Conservation (phyloP, 345 rosid genomes). For the Euphorbia pulcherrima region DNA sequence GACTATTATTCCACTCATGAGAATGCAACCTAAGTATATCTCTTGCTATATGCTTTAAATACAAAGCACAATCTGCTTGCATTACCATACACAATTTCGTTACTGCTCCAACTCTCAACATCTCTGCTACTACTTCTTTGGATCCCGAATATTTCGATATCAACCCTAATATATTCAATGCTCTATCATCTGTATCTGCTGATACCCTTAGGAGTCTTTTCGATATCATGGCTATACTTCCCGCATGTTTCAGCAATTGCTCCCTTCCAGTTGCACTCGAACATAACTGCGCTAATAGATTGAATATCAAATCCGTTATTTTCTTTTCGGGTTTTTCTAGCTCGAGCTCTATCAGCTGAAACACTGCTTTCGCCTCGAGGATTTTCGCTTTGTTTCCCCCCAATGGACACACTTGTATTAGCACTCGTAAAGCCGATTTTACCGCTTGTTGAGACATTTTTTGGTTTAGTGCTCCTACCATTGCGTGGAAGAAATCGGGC, state of each 20-base stretch:
- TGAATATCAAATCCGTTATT: slow-evolving; percentile 41
- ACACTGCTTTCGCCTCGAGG: slow-evolving; percentile 38
- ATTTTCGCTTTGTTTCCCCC: slow-evolving; percentile 41
- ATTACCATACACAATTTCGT: slow-evolving; percentile 59
- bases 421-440: slow-evolving; percentile 35
- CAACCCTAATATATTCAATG: slow-evolving; percentile 32
- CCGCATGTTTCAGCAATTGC: slow-evolving; percentile 38
- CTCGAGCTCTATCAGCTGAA: slow-evolving; percentile 47
- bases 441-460: slow-evolving; percentile 30
- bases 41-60: slow-evolving; percentile 45
- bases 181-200: slow-evolving; percentile 41
- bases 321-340: slow-evolving; percentile 41
- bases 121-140: slow-evolving; percentile 37
- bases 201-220: slow-evolving; percentile 54
- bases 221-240: slow-evolving; percentile 44
- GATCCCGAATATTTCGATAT: slow-evolving; percentile 35
- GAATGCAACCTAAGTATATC: slow-evolving; percentile 43
- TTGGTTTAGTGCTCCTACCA: slow-evolving; percentile 21
- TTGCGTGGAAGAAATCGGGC: slow-evolving; percentile 27
- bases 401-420: slow-evolving; percentile 32
- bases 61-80: slow-evolving; percentile 43
- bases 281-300: slow-evolving; percentile 42
- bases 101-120: slow-evolving; percentile 59
- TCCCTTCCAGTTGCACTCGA: slow-evolving; percentile 47
- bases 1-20: slow-evolving; percentile 49